phyloP scores from a whole-genome alignment of 2,329 filamentous ascomycete genomes.

The Paecilomyces variotii region DNA sequence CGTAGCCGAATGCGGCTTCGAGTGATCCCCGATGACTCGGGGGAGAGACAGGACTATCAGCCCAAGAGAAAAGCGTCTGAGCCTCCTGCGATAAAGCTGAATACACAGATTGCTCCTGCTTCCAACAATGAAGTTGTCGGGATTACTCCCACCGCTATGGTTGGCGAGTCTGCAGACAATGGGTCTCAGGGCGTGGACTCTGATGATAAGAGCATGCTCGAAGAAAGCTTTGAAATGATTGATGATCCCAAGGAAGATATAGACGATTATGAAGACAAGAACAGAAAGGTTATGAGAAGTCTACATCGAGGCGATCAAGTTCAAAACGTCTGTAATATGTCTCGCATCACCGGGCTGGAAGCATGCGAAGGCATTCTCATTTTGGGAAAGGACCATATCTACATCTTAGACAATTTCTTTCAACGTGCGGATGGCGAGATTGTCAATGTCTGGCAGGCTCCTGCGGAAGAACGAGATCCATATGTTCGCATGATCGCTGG shows the following conservation, averaged over 20 bases:
- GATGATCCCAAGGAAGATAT: constrained; percentile 83
- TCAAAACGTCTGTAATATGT: constrained; percentile 90
- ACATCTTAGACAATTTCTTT: constrained; percentile 94
- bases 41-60: constrained; percentile 65
- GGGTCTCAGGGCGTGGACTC: constrained; percentile 23
- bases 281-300: constrained; percentile 92
- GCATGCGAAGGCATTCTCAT: constrained; percentile 90
- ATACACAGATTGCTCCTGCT: constrained; percentile 35
- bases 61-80: constrained; percentile 69
- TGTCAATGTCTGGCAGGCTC: constrained; percentile 91
- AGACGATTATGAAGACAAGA: constrained; percentile 92
- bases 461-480: constrained; percentile 82
- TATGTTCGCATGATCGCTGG: constrained; percentile 91
- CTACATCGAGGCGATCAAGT: constrained; percentile 86
- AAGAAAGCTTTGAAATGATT: constrained; percentile 93
- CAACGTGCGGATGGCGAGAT: constrained; percentile 93
- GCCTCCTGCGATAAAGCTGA: constrained; percentile 37
- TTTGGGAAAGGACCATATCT: constrained; percentile 82
- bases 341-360: constrained; percentile 85
- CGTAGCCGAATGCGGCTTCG: constrained; percentile 90
- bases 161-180: constrained; percentile 24
- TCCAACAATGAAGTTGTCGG: constrained; percentile 36
- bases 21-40: constrained; percentile 67
- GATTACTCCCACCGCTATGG: constrained; percentile 24
- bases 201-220: constrained; percentile 43